Conservation (phyloP, 2,329 filamentous ascomycete genomes). For the Diplodia corticola region DNA sequence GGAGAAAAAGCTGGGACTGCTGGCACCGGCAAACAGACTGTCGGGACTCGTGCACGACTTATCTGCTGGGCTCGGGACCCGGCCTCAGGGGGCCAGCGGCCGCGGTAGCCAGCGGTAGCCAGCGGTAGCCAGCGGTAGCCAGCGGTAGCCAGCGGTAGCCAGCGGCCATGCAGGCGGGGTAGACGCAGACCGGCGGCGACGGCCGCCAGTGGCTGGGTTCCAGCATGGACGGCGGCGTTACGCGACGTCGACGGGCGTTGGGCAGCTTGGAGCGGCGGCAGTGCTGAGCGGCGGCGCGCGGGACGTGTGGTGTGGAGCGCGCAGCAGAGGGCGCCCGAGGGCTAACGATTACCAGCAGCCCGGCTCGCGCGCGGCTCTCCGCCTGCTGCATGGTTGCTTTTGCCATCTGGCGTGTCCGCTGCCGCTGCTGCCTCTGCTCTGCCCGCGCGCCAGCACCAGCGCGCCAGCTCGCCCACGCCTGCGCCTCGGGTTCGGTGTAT, state of each 20-base stretch:
- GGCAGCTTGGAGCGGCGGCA: not conserved
- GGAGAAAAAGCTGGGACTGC: not conserved
- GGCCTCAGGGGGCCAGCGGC: not conserved
- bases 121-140: not conserved
- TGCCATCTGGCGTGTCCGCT: not conserved
- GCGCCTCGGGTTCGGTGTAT: not conserved
- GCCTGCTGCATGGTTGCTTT: not conserved
- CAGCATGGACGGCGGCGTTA: not conserved
- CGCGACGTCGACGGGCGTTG: not conserved
- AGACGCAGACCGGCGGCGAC: not conserved
- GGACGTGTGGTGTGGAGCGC: slow-evolving; percentile 6
- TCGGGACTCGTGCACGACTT: slow-evolving; percentile 14
- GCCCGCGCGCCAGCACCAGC: too few relatives aligned
- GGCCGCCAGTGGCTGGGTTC: not conserved
- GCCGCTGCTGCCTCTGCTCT: not conserved
- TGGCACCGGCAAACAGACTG: not conserved
- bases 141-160: not conserved
- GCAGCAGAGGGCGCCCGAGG: not conserved
- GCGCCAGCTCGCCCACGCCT: not conserved
- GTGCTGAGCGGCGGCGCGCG: not conserved
- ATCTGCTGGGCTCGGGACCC: not conserved
- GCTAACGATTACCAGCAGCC: not conserved
- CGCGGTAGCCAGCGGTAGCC: not conserved
- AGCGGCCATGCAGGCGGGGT: not conserved
- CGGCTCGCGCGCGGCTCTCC: not conserved